A percentile compares a stretch with the other conserved stretches of the same genome.
These are phyloP conservation scores for Ogataea philodendri DNA, from an alignment of 805 yeast genomes.

Conservation along the genomic window DNA sequence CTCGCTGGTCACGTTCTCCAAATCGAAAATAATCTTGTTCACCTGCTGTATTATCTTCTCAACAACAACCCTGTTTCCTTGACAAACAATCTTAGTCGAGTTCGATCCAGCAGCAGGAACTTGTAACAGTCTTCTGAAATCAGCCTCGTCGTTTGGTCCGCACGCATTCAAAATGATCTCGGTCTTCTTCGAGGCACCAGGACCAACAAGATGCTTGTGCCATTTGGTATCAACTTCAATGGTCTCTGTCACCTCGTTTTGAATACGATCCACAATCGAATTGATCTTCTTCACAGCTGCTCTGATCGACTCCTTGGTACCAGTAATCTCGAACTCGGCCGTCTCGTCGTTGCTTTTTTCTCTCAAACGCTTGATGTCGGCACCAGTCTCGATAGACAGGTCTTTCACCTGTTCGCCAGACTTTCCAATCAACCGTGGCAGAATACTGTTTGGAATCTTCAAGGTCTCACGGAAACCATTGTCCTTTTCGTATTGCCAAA, in stretches of 20 bases:
- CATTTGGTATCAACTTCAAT: constrained; percentile 70
- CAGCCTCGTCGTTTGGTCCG: constrained; percentile 51
- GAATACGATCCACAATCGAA: constrained; percentile 60
- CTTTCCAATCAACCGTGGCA: constrained; percentile 87
- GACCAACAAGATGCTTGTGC: constrained; percentile 76
- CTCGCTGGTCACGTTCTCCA: constrained; percentile 57
- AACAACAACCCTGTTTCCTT: constrained; percentile 77
- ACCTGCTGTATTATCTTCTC: constrained; percentile 62
- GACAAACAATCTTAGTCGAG: constrained; percentile 55
- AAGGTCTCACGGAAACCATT: constrained; percentile 70
- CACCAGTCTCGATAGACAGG: constrained; percentile 67
- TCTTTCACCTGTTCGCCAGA: constrained; percentile 80
- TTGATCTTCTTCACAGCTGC: constrained; percentile 65
- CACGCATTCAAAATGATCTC: constrained; percentile 80
- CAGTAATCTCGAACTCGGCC: constrained; percentile 69
- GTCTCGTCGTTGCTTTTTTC: constrained; percentile 45
- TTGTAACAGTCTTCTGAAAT: constrained; percentile 55
- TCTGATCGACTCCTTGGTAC: constrained; percentile 72
- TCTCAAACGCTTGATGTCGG: constrained; percentile 49
- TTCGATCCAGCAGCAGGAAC: constrained; percentile 69
- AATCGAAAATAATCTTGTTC: constrained; percentile 57
- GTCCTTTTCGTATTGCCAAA: constrained; percentile 82
- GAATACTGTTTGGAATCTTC: constrained; percentile 66
- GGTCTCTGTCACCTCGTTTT: constrained; percentile 56
- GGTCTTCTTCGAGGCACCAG: constrained; percentile 69